Evolutionary conservation across 2,329 filamentous ascomycete genomes (phyloP).

Genomic region (Chrysoporthe deuterocubensis): DNA sequence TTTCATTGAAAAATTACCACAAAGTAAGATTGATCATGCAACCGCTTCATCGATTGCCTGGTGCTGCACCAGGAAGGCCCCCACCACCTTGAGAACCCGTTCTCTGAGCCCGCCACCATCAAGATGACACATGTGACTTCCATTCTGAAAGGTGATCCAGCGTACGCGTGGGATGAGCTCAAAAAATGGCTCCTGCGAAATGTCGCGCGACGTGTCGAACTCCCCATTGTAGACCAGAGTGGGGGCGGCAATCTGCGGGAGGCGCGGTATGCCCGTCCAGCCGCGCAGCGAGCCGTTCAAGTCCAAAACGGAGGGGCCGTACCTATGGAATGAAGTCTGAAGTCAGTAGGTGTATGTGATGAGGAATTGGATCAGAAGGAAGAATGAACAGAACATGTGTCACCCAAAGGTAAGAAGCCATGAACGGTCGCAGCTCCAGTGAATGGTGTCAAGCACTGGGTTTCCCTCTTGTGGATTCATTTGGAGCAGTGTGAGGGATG

Average conservation of each 20-base stretch:
- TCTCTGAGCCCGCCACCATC: no score
- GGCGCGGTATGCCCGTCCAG: no score
- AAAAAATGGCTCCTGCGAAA: no score
- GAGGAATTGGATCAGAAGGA: slow-evolving; percentile 9
- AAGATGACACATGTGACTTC: slow-evolving; percentile 20
- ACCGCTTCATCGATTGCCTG: slow-evolving; percentile 10
- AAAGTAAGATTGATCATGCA: not conserved
- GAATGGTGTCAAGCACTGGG: slow-evolving; percentile 9
- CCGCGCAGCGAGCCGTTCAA: no score
- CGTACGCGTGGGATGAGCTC: no score
- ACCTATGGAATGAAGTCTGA: slow-evolving; percentile 26
- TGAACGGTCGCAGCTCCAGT: slow-evolving; percentile 11
- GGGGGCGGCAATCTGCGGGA: no score
- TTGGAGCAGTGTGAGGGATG: slow-evolving; percentile 2
- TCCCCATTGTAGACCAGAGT: no score
- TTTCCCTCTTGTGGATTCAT: slow-evolving; percentile 9
- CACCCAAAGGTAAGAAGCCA: not conserved
- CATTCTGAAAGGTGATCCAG: no score
- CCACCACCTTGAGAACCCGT: slow-evolving; percentile 32
- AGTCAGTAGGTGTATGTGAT: slow-evolving; percentile 9
- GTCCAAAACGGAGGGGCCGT: slow-evolving; percentile 27
- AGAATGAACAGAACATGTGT: slow-evolving; percentile 20
- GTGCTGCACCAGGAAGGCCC: slow-evolving; percentile 31
- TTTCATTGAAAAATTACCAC: not conserved
- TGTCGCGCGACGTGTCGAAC: no score